Evolutionary conservation across 2,329 filamentous ascomycete genomes (phyloP).

Genomic region (Hymenotorrendiella dingleyae): DNA sequence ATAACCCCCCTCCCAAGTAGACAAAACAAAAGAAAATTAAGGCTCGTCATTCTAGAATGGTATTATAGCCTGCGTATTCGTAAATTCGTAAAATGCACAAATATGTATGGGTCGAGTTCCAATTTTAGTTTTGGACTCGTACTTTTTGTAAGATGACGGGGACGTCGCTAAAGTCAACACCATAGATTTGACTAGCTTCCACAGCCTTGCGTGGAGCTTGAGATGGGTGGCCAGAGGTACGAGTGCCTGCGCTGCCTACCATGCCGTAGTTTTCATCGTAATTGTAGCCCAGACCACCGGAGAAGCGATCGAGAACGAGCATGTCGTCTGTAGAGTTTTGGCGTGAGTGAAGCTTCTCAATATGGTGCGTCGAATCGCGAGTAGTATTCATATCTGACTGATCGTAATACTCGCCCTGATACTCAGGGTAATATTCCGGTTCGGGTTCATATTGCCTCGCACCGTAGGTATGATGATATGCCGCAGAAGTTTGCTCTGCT

Average conservation of each 20-base stretch:
- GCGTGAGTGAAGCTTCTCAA: constrained; percentile 6
- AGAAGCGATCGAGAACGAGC: constrained; percentile 22
- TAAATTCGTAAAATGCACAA: too few species aligned
- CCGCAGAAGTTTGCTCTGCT: neutral
- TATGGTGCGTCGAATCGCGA: constrained; percentile 2
- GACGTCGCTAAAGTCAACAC: constrained; percentile 23
- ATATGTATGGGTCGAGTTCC: too few species aligned
- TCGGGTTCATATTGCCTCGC: neutral
- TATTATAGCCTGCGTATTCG: too few species aligned
- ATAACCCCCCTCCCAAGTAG: too few species aligned
- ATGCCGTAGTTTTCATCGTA: constrained; percentile 18
- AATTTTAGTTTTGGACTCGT: neutral
- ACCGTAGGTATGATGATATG: constrained; percentile 23
- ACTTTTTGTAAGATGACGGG: constrained; percentile 19
- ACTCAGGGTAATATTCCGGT: constrained; percentile 13
- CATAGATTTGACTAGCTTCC: constrained; percentile 11
- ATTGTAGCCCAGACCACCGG: constrained; percentile 19
- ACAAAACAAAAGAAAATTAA: too few species aligned
- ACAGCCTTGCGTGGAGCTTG: constrained; percentile 10
- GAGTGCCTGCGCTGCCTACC: constrained; percentile 15
- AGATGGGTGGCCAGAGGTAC: constrained; percentile 8
- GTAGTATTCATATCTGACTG: neutral
- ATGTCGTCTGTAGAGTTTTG: constrained; percentile 19
- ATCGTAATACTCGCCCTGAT: constrained; percentile 5
- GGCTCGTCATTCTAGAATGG: too few species aligned